phyloP scores from a whole-genome alignment of 163 green algal species.

The Scenedesmus sp. region DNA sequence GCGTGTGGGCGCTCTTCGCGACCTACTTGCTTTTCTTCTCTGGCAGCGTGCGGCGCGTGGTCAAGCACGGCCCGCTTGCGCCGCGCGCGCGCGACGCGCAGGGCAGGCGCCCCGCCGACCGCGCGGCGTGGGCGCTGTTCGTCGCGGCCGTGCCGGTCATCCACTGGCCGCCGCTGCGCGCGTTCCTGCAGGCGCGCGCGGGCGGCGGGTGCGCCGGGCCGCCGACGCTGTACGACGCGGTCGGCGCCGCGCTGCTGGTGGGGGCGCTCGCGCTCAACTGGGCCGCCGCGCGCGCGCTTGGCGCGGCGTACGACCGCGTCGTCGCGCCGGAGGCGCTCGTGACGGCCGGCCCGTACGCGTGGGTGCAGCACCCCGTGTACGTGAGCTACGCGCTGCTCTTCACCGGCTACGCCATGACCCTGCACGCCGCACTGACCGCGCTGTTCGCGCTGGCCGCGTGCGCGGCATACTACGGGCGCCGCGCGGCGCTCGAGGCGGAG shows the following conservation, averaged over 20 bases:
- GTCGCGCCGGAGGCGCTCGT: conserved; percentile 59
- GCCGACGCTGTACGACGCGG: conserved; percentile 50
- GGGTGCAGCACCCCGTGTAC: conserved; percentile 77
- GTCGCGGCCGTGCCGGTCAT: conserved; percentile 43
- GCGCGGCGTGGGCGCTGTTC: conserved; percentile 43
- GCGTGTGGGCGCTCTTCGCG: conserved; percentile 41
- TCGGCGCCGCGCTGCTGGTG: conserved; percentile 41
- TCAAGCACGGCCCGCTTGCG: conserved; percentile 37
- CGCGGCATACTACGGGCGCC: conserved; percentile 49
- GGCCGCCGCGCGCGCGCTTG: conserved; percentile 37
- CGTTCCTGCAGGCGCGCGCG: conserved; percentile 32
- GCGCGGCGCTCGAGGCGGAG: conserved; percentile 42
- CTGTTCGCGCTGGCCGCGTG: conserved; percentile 49
- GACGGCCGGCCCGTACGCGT: conserved; percentile 63
- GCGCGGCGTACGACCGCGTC: conserved; percentile 65
- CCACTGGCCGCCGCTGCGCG: conserved; percentile 41
- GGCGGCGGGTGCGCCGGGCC: neutral
- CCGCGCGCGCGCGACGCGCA: conserved; percentile 30
- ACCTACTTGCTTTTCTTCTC: conserved; percentile 56
- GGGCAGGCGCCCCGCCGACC: conserved; percentile 1
- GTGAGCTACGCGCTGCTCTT: conserved; percentile 75
- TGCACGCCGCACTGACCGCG: conserved; percentile 50
- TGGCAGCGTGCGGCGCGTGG: conserved; percentile 46
- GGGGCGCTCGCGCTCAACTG: conserved; percentile 49
- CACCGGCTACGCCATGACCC: conserved; percentile 53